These are phyloP conservation scores for Geum urbanum DNA, from an alignment of 306 rosid genomes.

Conservation along the genomic window DNA sequence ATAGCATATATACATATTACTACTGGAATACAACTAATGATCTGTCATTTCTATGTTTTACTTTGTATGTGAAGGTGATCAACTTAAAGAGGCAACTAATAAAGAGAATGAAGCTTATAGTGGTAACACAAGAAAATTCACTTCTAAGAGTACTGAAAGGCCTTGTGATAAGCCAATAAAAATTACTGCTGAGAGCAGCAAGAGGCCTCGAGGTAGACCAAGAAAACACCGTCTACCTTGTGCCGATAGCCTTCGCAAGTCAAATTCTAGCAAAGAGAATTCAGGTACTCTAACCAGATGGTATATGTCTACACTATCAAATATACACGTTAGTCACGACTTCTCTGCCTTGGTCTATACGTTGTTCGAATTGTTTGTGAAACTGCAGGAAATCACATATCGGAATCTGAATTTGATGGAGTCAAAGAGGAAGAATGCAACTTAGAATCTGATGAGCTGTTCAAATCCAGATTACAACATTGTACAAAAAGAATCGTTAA, in stretches of 20 bases:
- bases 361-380: not conserved
- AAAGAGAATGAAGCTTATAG: no score
- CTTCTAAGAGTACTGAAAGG: not conserved
- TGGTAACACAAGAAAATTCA: not conserved
- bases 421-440: not conserved
- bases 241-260: no score
- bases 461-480: slow-evolving; percentile 7
- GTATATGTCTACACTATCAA: no score
- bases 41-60: no score
- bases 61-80: no score
- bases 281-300: no score
- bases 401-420: not conserved
- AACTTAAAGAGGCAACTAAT: no score
- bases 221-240: not conserved
- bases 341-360: not conserved
- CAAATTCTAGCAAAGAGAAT: no score
- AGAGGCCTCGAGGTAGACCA: slow-evolving; percentile 17
- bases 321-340: no score
- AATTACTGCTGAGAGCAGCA: not conserved
- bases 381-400: not conserved
- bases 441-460: not conserved
- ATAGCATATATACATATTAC: no score
- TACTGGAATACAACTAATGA: no score
- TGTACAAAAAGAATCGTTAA: not conserved
- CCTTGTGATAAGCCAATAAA: slow-evolving; percentile 7